Evolutionary conservation across 306 rosid species (phyloP).

Genomic region (Coriaria nepalensis): DNA sequence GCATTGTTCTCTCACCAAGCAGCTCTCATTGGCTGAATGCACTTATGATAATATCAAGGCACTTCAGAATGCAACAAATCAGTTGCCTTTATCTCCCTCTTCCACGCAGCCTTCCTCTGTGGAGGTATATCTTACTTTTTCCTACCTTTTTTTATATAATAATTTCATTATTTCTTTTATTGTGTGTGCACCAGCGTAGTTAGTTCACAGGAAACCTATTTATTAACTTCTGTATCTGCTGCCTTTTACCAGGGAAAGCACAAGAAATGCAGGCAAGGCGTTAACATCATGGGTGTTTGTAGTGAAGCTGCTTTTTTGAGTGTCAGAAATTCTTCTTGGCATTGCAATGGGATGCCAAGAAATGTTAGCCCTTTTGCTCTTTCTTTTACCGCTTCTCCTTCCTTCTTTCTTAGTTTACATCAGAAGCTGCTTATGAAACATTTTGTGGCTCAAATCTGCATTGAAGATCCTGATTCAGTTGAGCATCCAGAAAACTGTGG

Average conservation of each 20-base stretch:
- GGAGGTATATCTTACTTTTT: conserved; percentile 35
- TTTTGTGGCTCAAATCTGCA: conserved; percentile 33
- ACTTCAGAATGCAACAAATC: conserved; percentile 46
- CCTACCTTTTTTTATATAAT: background rate
- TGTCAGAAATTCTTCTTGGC: conserved; percentile 19
- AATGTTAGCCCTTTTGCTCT: conserved; percentile 63
- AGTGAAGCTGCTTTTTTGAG: conserved; percentile 33
- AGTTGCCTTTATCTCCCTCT: conserved; percentile 19
- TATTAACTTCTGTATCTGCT: conserved; percentile 17
- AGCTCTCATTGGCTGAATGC: conserved; percentile 70
- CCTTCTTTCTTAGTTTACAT: conserved; percentile 72
- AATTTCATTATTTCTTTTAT: background rate
- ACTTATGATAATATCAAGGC: conserved; percentile 74
- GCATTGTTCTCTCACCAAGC: conserved; percentile 57
- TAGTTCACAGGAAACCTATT: too few relatives aligned
- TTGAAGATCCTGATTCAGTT: conserved; percentile 26
- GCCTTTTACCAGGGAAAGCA: conserved; percentile 31
- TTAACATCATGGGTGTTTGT: conserved; percentile 41
- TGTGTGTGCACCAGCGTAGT: too few relatives aligned
- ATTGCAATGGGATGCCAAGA: conserved; percentile 22
- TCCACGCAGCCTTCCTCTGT: conserved; percentile 21
- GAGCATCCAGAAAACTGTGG: conserved; percentile 30
- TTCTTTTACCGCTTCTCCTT: conserved; percentile 72
- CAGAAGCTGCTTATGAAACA: conserved; percentile 67
- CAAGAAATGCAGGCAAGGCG: conserved; percentile 42